Evolutionary conservation across 306 rosid genomes (phyloP).

Genomic region (Vicia faba): DNA sequence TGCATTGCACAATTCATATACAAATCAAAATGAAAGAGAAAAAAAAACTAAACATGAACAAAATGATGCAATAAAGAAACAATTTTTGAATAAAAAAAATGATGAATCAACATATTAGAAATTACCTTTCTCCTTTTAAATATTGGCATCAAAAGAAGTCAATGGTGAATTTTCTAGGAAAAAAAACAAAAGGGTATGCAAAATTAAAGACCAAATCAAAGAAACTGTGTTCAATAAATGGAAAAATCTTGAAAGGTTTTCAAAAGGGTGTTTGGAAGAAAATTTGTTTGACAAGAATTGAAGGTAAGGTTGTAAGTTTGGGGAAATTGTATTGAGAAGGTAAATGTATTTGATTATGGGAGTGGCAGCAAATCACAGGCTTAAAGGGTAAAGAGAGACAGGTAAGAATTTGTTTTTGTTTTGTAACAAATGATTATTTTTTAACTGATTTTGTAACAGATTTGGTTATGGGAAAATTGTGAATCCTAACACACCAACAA

Average conservation of each 20-base stretch:
- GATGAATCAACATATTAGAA: neutral
- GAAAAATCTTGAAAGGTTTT: neutral
- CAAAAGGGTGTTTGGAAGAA: conserved; percentile 23
- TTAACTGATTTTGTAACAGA: conserved; percentile 10
- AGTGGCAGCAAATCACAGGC: conserved; percentile 27
- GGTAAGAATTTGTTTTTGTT: conserved; percentile 21
- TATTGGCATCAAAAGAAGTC: conserved; percentile 17
- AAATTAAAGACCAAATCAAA: conserved; percentile 31
- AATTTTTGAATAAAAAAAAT: neutral
- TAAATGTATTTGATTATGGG: conserved; percentile 17
- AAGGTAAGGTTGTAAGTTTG: conserved; percentile 24
- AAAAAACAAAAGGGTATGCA: conserved; percentile 27
- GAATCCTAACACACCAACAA: neutral
- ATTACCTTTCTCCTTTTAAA: conserved; percentile 1
- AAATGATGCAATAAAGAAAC: conserved; percentile 7
- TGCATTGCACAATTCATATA: conserved; percentile 32
- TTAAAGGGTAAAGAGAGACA: conserved; percentile 27
- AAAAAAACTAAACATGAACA: neutral
- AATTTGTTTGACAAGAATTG: conserved; percentile 10
- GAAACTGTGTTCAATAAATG: conserved; percentile 15
- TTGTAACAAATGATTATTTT: conserved; percentile 2
- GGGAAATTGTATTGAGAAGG: conserved; percentile 5
- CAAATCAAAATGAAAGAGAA: conserved; percentile 19
- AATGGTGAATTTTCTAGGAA: conserved; percentile 17
- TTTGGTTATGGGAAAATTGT: neutral